Base-by-base conservation (phyloP, 345 rosid genomes). In the Heritiera fomes region DNA sequence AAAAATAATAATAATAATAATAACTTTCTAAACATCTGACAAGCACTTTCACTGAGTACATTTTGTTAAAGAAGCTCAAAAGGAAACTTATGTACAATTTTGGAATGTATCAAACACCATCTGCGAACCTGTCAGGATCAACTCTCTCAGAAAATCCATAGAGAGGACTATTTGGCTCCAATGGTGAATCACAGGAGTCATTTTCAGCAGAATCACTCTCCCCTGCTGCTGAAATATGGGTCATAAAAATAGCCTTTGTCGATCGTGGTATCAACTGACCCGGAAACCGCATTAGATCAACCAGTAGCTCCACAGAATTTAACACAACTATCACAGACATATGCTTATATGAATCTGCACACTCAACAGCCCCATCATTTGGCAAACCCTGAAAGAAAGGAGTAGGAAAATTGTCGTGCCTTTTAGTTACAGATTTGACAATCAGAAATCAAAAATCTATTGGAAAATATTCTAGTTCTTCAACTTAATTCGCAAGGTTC, bases 141-240 rank as follows among this genome's bases (percentile, higher is more conserved):
- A 84, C 69, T 85, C 92, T 87, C 80, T 95, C 97, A 11, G 91
- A 62, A 82, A 80, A 82, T 50, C 93, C 97, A 84, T 91, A 93
- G 59, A 95, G 83, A 75, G 99, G 99, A 86, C 99, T 95, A 80
- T 97, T 97, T 79, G 98, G 99, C 87, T 97, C 99, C 52, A 95
- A 87, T 28, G 97, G 99, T 75, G 99, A 93, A 84, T 95, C 99
- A 50, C 99, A 95, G 34, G 98, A 95, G 85, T 95, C 99, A 86
- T 95, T 71, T 50, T 71, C 75, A 65, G 98, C 98, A 78, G 96
- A 95, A 85, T 95, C 99, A 86, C 98, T 95, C 89, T 95, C 99
- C 89, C 93, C 99, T 76, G 96, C 94, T n/a, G 94, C 91, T 78
- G 97, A 89, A 58, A 90, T 85, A 86, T 95, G 99, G 83, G 94